Percentiles rank a stretch among this genome's conserved stretches.
These are phyloP conservation scores for Rhynchosporium graminicola DNA, from an alignment of 2,329 filamentous ascomycete genomes.

Conservation along the genomic window DNA sequence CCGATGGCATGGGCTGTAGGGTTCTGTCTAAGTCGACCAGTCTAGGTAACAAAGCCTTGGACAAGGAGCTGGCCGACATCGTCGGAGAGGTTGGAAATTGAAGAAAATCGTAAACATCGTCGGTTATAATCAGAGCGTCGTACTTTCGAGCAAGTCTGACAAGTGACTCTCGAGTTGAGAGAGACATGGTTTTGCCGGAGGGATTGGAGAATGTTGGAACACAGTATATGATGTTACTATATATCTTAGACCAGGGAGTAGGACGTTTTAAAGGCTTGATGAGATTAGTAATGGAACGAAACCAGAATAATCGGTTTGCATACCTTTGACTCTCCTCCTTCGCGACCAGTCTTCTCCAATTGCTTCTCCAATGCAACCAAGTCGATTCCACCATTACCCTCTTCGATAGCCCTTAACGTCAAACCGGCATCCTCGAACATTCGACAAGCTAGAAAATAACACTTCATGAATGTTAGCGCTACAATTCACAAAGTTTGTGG, in stretches of 20 bases:
- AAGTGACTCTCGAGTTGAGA: slow-evolving; percentile 65
- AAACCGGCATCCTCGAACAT: slow-evolving; percentile 85
- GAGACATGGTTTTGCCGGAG: slow-evolving; percentile 77
- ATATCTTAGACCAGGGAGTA: slow-evolving; percentile 70
- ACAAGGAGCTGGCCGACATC: slow-evolving; percentile 15
- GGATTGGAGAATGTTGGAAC: slow-evolving; percentile 91
- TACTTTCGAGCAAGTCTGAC: slow-evolving; percentile 75
- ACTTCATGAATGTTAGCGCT: slow-evolving; percentile 36
- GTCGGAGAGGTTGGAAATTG: slow-evolving; percentile 63
- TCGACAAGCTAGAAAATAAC: slow-evolving; percentile 81
- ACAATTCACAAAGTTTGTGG: too few species aligned
- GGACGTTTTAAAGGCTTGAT: slow-evolving; percentile 27
- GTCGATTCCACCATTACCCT: slow-evolving; percentile 78
- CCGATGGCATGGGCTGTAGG: slow-evolving; percentile 58
- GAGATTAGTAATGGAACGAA: slow-evolving; percentile 6
- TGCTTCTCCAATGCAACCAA: slow-evolving; percentile 55
- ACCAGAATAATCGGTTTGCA: slow-evolving; percentile 9
- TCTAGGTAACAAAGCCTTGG: slow-evolving; percentile 57
- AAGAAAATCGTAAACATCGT: slow-evolving; percentile 94
- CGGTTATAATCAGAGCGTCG: slow-evolving; percentile 80
- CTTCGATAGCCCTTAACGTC: slow-evolving; percentile 68
- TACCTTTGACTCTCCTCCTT: slow-evolving; percentile 21
- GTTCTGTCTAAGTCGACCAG: slow-evolving; percentile 76
- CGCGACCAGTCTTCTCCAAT: slow-evolving; percentile 21
- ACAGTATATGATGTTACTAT: slow-evolving; percentile 83